Evolutionary conservation across 495 filamentous ascomycete species (phyloP), one percentile per base, ranked within the genome.

Genomic region (Podospora conica): DNA sequence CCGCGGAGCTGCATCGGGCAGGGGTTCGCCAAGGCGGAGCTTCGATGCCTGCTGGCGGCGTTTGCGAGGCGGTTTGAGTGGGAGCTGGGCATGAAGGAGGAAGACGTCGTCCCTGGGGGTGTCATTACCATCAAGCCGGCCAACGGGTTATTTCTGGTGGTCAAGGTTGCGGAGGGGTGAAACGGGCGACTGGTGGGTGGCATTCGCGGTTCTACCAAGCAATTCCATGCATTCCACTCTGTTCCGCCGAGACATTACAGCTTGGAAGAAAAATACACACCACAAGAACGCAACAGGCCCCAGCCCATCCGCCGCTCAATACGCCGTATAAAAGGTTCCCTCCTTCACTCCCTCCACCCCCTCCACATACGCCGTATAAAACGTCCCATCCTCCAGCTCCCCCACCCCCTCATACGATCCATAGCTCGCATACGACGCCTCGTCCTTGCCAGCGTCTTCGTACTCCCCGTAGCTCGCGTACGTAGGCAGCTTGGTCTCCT

Each of bases 21-120:
- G 75, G 83, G 82, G 1, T 97, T 97, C 75, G 89, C 92, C 0
- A 89, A 86, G 73, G 80, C 86, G 0, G 93, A 96, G 80, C 89
- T 95, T 72, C 88, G 89, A 20, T 91, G 86, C 72, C 74, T 96
- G 68, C 66, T 97, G 57, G 93, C 92, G 55, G 84, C 84, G 2
- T 79, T 87, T 72, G 85, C 93, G 54, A 88, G 88, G n/a, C 79
- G 82, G 24, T 94, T 87, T 69, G 81, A 88, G 65, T 86, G 91
- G 71, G 81, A 84, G 73, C 68, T 90, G 48, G 78, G 76, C 56
- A 70, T 72, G 72, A 77, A 80, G 58, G 81, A 82, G 72, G 80
- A 76, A 33, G 80, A 86, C 62, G 63, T 91, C n/a, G 69, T 81
- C 9, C 75, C 89, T 18, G 83, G 82, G 58, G 75, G 82, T 0